Evolutionary conservation across 345 rosid genomes (phyloP).

Genomic region (Salix koriyanagi): DNA sequence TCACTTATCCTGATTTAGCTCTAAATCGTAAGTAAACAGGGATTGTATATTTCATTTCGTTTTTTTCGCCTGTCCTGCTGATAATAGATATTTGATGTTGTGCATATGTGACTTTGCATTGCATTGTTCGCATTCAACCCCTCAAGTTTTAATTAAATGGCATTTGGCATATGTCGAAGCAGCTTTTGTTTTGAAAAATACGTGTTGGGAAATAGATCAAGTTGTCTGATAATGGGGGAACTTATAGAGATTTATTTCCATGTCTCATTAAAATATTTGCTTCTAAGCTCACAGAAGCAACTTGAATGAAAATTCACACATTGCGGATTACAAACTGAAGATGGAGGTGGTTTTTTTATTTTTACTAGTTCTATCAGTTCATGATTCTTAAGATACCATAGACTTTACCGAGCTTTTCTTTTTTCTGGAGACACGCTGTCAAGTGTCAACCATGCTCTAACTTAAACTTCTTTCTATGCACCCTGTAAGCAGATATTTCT

Average conservation of each 20-base stretch:
- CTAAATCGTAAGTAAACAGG: constrained; percentile 55
- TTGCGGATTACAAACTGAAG: background rate
- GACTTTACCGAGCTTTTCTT: background rate
- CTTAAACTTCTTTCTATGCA: constrained; percentile 9
- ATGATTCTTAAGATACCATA: background rate
- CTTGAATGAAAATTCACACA: background rate
- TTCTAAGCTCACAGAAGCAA: background rate
- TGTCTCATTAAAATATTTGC: background rate
- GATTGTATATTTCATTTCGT: background rate
- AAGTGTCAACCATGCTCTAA: background rate
- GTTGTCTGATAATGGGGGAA: background rate
- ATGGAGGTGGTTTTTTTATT: background rate
- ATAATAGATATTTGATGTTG: background rate
- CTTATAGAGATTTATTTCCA: constrained; percentile 1
- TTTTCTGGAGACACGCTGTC: background rate
- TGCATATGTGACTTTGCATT: background rate
- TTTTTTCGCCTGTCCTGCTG: background rate
- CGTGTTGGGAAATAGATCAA: background rate
- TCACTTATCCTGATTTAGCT: constrained; percentile 92
- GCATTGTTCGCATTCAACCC: background rate
- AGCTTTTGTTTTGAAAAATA: background rate
- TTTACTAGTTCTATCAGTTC: background rate
- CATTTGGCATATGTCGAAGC: no score
- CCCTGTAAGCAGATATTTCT: constrained; percentile 62
- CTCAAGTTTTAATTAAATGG: background rate